Conservation (phyloP, 257 asterid species). For the Nicotiana otophora region DNA sequence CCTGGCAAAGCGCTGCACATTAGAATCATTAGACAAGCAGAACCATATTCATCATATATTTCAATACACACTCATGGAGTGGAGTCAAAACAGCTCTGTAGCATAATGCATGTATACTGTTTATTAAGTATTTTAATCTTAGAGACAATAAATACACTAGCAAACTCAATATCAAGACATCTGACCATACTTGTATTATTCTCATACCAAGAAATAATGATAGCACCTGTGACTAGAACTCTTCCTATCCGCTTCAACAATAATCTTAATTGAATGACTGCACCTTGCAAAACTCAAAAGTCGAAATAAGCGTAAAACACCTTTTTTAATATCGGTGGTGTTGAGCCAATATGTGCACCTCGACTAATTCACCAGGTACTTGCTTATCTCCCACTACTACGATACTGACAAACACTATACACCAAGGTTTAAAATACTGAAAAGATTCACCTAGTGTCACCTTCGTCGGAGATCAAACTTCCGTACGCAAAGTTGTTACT, state of each 20-base stretch:
- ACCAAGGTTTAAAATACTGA: neutral
- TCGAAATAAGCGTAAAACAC: neutral
- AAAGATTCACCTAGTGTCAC: neutral
- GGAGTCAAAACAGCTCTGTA: neutral
- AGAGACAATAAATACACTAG: neutral
- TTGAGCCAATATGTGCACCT: neutral
- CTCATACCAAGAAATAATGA: neutral
- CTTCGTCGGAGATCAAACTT: too few species aligned
- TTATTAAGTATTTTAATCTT: neutral
- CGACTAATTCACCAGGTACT: too few species aligned
- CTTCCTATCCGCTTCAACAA: neutral
- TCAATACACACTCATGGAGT: neutral
- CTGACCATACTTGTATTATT: neutral
- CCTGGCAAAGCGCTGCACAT: slow-evolving; percentile 74
- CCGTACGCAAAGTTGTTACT: neutral
- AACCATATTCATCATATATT: slow-evolving; percentile 8
- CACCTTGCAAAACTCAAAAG: neutral
- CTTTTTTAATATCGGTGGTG: neutral
- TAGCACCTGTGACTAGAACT: neutral
- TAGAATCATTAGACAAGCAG: slow-evolving; percentile 45
- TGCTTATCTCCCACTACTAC: neutral
- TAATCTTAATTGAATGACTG: neutral
- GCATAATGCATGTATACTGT: neutral
- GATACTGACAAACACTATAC: too few species aligned
- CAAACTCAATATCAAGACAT: neutral